Conservation (phyloP, 2,329 filamentous ascomycete genomes). For the Fusarium tupiense region DNA sequence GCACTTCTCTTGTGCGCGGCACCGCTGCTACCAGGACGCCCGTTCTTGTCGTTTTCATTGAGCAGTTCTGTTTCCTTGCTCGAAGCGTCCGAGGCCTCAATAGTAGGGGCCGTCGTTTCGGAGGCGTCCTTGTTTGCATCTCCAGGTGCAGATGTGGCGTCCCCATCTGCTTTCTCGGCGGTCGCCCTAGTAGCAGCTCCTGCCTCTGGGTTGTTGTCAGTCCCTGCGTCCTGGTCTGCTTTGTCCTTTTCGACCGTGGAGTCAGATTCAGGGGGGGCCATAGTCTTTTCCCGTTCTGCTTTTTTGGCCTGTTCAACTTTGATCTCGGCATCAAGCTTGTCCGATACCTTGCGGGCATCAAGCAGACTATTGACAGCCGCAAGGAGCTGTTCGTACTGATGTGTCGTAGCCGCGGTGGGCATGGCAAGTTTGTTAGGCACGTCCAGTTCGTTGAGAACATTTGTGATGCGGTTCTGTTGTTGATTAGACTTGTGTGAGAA, state of each 20-base stretch:
- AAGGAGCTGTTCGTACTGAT: conserved; percentile 76
- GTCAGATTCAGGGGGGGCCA: conserved; percentile 23
- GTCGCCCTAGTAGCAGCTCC: conserved; percentile 1
- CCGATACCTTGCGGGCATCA: conserved; percentile 77
- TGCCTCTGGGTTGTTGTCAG: conserved; percentile 23
- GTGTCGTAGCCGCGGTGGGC: conserved; percentile 77
- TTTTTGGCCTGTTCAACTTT: conserved; percentile 67
- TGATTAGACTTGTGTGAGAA: conserved; percentile 80
- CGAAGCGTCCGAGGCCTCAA: conserved; percentile 15
- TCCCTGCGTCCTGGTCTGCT: conserved; percentile 12
- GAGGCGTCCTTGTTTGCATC: conserved; percentile 34
- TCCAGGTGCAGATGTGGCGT: conserved; percentile 7
- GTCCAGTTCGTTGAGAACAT: conserved; percentile 76
- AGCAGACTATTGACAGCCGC: conserved; percentile 74
- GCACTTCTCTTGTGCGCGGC: conserved; percentile 79
- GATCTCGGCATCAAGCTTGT: conserved; percentile 80
- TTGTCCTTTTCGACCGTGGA: conserved; percentile 31
- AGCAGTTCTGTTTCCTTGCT: conserved; percentile 31
- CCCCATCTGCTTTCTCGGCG: conserved; percentile 22
- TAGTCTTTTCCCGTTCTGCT: conserved; percentile 59
- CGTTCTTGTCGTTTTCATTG: conserved; percentile 43
- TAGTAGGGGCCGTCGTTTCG: conserved; percentile 12
- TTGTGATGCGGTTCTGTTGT: conserved; percentile 79
- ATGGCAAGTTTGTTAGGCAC: conserved; percentile 76
- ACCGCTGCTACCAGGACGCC: conserved; percentile 52